Percentiles rank a stretch among this genome's conserved stretches.
phyloP scores from a whole-genome alignment of 2,329 filamentous ascomycete genomes.

The Clathrospora elynae region DNA sequence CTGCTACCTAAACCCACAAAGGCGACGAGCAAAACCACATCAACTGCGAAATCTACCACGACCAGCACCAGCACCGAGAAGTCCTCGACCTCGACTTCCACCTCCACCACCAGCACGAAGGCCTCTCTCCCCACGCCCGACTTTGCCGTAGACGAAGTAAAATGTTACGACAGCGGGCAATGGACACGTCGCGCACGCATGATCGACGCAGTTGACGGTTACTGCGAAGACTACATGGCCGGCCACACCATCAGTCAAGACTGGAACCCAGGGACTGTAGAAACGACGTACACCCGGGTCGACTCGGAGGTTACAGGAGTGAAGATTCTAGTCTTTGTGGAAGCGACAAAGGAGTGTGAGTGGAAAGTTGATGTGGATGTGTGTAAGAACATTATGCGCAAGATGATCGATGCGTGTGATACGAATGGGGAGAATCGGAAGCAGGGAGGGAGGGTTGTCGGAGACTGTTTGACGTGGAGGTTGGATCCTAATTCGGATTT shows the following conservation, averaged over 20 bases:
- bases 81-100: not conserved
- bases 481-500: not conserved
- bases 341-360: not conserved
- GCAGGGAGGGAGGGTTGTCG: not conserved
- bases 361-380: not conserved
- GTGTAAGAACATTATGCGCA: not conserved
- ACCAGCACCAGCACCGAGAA: not conserved
- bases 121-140: not conserved
- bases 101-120: not conserved
- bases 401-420: not conserved
- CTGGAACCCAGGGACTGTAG: not conserved
- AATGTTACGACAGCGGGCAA: not conserved
- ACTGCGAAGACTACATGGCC: not conserved
- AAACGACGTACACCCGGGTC: not conserved
- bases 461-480: not conserved
- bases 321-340: not conserved
- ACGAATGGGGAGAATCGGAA: conserved; percentile 1
- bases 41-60: not conserved
- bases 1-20: not conserved
- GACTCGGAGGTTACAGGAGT: not conserved
- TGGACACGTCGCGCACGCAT: not conserved
- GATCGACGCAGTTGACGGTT: not conserved
- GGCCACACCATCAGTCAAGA: not conserved
- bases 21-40: not conserved
- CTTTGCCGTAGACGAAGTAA: not conserved